A percentile compares a stretch with the other conserved stretches of the same genome.
Conservation (phyloP, 371 early-diverging fungal species). For the Mucor saturninus region DNA sequence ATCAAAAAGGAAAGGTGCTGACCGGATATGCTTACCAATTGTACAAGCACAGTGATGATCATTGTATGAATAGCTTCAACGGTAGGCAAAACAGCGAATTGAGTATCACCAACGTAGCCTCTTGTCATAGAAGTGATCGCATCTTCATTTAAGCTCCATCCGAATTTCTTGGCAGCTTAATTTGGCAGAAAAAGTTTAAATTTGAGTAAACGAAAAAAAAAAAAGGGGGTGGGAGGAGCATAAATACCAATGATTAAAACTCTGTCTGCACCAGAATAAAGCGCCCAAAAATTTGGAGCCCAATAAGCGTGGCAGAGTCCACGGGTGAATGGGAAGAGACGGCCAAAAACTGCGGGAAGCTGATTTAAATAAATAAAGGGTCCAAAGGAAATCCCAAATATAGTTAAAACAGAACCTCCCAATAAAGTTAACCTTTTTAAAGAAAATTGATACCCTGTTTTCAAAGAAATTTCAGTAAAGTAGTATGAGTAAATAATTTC, state of each 20-base stretch:
- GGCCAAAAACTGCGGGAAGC: conserved; percentile 75
- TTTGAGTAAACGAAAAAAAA: neutral
- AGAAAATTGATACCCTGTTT: conserved; percentile 34
- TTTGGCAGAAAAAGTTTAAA: neutral
- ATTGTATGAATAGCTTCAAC: conserved; percentile 79
- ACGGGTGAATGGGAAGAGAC: conserved; percentile 96
- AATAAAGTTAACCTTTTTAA: conserved; percentile 57
- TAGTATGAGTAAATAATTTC: neutral
- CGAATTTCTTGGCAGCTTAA: conserved; percentile 48
- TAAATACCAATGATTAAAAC: conserved; percentile 56
- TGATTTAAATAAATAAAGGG: conserved; percentile 79
- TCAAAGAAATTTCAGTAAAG: neutral
- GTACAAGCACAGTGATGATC: conserved; percentile 73
- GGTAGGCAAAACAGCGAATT: conserved; percentile 81
- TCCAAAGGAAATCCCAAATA: conserved; percentile 82
- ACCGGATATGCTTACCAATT: conserved; percentile 54
- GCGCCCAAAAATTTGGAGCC: conserved; percentile 98
- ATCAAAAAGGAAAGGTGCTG: neutral
- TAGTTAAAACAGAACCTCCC: conserved; percentile 67
- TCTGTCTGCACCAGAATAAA: conserved; percentile 88
- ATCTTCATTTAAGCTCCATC: conserved; percentile 49
- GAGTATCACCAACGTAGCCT: conserved; percentile 90
- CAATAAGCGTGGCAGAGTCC: conserved; percentile 96
- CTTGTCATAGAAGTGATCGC: conserved; percentile 79
- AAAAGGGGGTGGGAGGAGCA: too few relatives aligned